These are phyloP conservation scores for Rubia peregrina DNA, from an alignment of 305 asterid genomes.

Conservation along the genomic window DNA sequence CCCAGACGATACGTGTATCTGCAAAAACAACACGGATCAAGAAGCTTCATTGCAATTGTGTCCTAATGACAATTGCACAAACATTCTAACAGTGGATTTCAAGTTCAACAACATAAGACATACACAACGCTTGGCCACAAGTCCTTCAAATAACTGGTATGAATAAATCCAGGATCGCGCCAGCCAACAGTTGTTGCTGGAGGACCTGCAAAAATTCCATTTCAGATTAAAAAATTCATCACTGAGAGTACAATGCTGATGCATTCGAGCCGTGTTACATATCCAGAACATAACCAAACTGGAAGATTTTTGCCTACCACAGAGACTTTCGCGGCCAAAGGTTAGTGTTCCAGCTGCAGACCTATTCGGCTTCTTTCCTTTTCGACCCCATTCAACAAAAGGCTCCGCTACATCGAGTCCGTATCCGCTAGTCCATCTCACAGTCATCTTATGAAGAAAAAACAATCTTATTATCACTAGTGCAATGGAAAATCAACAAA, in stretches of 20 bases:
- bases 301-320: slow-evolving; percentile 48
- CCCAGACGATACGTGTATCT: slow-evolving; percentile 83
- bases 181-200: slow-evolving; percentile 95
- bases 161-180: slow-evolving; percentile 95
- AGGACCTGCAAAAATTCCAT: slow-evolving; percentile 44
- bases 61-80: background rate
- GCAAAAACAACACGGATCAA: slow-evolving; percentile 15
- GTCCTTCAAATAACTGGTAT: slow-evolving; percentile 66
- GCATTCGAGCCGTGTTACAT: too few relatives aligned
- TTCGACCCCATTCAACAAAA: slow-evolving; percentile 77
- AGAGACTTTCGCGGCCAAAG: slow-evolving; percentile 70
- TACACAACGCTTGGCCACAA: slow-evolving; percentile 56
- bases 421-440: slow-evolving; percentile 96
- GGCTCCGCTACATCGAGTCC: slow-evolving; percentile 53
- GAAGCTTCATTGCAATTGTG: background rate
- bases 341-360: slow-evolving; percentile 84
- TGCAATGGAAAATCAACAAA: background rate
- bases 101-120: background rate
- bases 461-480: background rate
- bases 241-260: too few relatives aligned
- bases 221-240: too few relatives aligned
- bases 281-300: background rate
- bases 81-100: background rate
- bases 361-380: slow-evolving; percentile 41
- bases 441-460: slow-evolving; percentile 50